Base-by-base conservation (phyloP, 140 eudicot genomes). In the Erigeron philadelphicus region DNA sequence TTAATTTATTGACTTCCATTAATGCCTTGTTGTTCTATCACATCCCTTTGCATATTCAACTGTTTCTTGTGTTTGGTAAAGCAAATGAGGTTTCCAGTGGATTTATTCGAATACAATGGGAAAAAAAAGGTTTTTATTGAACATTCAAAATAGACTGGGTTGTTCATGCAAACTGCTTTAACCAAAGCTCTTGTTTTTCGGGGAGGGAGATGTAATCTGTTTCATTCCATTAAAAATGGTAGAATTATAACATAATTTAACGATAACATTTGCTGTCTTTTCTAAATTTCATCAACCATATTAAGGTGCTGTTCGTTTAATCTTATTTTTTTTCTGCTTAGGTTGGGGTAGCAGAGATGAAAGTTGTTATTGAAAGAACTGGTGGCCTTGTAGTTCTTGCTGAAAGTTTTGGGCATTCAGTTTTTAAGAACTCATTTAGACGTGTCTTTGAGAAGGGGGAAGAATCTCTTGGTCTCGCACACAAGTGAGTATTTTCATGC, bases 331-430 rank as follows among this genome's bases (percentile, higher is more conserved):
- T 6, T 64, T 15, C n/a, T 40, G 79, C 18, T 13, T 79, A 92
- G 98, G 98, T 92, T 78, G 98, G 98, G 66, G 95, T 92, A 79
- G 98, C 98, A 61, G 98, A 92, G 86, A 92, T 92, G 98, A 92
- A 92, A 83, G 93, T 88, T 62, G 90, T 83, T 64, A 90, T 88
- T 44, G 98, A 92, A 78, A 88, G 75, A 79, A 88, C 98, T 38
- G 98, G 98, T 48, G 98, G 98, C 72, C 96, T 88, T 73, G 96
- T 89, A 69, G 95, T 86, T 72, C 79, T 86, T 12, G 77, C 98
- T 61, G 98, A 92, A 81, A 92, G 98, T 76, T 92, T 92, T 84
- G 98, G 98, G 46, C 96, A 92, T 80, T 83, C 98, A 10, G 96
- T 92, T 63, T 92, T 92, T 42, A 92, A 92, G 81, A 93, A 92